These are phyloP conservation scores for Sporothrix schenckii DNA, from an alignment of 2,329 filamentous ascomycete species.

Conservation along the genomic window DNA sequence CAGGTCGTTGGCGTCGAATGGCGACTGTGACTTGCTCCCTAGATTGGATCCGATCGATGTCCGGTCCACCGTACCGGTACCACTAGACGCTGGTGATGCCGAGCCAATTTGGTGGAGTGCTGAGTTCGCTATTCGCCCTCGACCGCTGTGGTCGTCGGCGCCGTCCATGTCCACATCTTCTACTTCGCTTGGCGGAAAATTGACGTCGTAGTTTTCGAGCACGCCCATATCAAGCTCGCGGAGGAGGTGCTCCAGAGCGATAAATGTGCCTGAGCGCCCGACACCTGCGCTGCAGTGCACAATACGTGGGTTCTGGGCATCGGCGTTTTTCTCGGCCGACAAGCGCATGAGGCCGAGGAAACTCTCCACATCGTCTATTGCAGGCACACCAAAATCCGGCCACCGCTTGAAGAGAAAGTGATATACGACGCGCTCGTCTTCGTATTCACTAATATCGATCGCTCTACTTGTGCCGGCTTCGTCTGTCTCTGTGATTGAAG, in stretches of 20 bases:
- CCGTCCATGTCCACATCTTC: neutral
- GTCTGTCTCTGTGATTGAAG: neutral
- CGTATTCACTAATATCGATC: slow-evolving; percentile 40
- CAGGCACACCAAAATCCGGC: slow-evolving; percentile 87
- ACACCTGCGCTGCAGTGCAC: slow-evolving; percentile 91
- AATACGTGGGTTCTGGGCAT: slow-evolving; percentile 71
- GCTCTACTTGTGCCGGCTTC: neutral
- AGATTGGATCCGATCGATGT: slow-evolving; percentile 7
- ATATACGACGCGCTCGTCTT: slow-evolving; percentile 68
- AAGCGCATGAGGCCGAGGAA: slow-evolving; percentile 71
- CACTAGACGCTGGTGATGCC: neutral
- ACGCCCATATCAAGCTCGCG: slow-evolving; percentile 77
- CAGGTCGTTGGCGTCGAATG: slow-evolving; percentile 27
- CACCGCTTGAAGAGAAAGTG: slow-evolving; percentile 85
- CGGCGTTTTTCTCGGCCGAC: slow-evolving; percentile 61
- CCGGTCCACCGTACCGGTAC: neutral
- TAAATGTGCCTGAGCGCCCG: slow-evolving; percentile 91
- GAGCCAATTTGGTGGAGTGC: slow-evolving; percentile 5
- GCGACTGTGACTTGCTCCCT: slow-evolving; percentile 20
- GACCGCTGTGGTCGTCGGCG: neutral
- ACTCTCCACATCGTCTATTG: slow-evolving; percentile 65
- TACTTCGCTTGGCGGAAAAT: slow-evolving; percentile 24
- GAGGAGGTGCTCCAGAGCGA: slow-evolving; percentile 89
- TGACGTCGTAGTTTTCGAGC: slow-evolving; percentile 55
- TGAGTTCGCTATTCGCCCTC: neutral